Conservation (phyloP, 495 filamentous ascomycete genomes). For the Aspergillus campestris region DNA sequence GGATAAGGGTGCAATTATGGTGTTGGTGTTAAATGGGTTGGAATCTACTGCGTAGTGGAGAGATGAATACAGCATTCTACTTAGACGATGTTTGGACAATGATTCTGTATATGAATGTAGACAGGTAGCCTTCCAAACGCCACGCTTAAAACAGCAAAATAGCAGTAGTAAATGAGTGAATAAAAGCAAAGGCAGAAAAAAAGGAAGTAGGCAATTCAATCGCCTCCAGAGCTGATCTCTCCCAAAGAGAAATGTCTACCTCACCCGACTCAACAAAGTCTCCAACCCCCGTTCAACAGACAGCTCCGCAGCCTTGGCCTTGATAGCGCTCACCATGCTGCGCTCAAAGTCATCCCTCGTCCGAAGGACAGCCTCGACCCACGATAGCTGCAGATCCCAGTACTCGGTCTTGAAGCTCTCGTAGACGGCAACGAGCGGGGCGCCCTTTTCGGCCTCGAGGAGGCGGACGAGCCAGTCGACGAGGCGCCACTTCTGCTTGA, state of each 20-base stretch:
- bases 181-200: neutral
- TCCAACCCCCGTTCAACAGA: constrained; percentile 68
- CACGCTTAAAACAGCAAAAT: constrained; percentile 9
- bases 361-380: constrained; percentile 91
- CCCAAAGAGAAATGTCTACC: constrained; percentile 37
- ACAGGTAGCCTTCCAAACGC: constrained; percentile 7
- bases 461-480: constrained; percentile 72
- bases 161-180: no score
- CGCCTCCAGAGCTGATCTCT: neutral
- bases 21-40: no score
- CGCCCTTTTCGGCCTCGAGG: constrained; percentile 64
- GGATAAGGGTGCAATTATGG: no score
- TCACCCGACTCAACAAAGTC: constrained; percentile 86
- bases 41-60: no score
- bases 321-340: constrained; percentile 76
- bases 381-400: constrained; percentile 90
- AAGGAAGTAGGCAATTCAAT: neutral
- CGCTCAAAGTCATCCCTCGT: constrained; percentile 89
- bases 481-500: constrained; percentile 88
- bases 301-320: constrained; percentile 76
- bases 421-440: constrained; percentile 63
- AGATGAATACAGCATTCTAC: no score
- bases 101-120: no score
- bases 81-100: no score
- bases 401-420: constrained; percentile 75